Evolutionary conservation across 2,329 filamentous ascomycete species (phyloP).

Genomic region (Clarireedia hainanense): DNA sequence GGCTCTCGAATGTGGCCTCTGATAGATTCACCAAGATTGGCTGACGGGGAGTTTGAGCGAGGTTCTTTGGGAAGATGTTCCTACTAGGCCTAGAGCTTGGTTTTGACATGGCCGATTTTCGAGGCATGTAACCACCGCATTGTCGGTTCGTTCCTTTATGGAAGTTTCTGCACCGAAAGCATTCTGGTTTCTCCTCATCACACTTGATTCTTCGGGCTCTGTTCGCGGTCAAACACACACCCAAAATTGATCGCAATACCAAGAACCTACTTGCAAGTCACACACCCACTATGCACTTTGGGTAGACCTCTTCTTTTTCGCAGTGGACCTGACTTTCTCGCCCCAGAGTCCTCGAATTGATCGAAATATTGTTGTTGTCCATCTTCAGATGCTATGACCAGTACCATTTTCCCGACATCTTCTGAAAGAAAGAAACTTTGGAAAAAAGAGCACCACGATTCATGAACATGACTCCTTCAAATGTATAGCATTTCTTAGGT

Average conservation of each 20-base stretch:
- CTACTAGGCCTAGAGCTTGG: background rate
- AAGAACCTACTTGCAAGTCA: slow-evolving; percentile 3
- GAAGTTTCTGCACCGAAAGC: slow-evolving; percentile 4
- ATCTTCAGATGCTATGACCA: background rate
- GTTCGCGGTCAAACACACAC: background rate
- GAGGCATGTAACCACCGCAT: slow-evolving; percentile 1
- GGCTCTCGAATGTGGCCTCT: background rate
- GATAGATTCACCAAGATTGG: background rate
- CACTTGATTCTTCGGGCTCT: slow-evolving; percentile 6
- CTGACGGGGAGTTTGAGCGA: background rate
- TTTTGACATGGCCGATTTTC: background rate
- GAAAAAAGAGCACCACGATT: background rate
- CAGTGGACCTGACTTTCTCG: background rate
- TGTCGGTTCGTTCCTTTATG: slow-evolving; percentile 1
- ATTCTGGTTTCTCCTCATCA: slow-evolving; percentile 3
- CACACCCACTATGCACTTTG: slow-evolving; percentile 3
- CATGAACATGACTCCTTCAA: too few species aligned
- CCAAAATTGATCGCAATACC: background rate
- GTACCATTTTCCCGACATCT: background rate
- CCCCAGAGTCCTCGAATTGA: background rate
- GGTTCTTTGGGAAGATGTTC: background rate
- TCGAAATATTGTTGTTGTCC: background rate
- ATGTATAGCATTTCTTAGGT: too few species aligned
- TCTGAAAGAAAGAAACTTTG: background rate
- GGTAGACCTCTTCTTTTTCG: slow-evolving; percentile 2